Evolutionary conservation across 805 yeast genomes (phyloP), one percentile per base, ranked within the genome.

Genomic region (Ogataea nitratoaversa): DNA sequence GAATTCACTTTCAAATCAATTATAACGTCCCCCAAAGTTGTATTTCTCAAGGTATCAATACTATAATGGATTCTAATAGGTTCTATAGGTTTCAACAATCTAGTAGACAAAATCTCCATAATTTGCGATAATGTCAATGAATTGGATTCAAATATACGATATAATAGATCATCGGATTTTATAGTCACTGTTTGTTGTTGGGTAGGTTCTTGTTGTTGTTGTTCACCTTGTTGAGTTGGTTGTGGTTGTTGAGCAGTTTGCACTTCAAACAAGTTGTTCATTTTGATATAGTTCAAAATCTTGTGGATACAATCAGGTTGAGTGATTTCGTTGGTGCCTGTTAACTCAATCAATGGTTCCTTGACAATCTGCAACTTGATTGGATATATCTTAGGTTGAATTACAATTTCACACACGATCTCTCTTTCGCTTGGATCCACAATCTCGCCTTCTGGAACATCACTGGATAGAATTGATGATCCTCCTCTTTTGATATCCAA

Each of bases 401-500:
- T 72, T 4, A 88, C 84, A 41, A 93, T 80, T 41, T 78, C 78
- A 36, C 85, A 78, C 33, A 76, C 71, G 36, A 90, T 66, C 42
- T 80, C 80, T 42, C 71, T 72, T 36, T 62, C 65, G 6, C 46
- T 44, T 2, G 53, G 39, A 8, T 41, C 47, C 5, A 53, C 54
- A 18, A 32, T 34, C 18, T 56, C 58, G 14, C 55, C 54, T 30
- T 54, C 52, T 7, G 54, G 50, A 6, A 52, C 32, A 32, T 50
- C 56, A 23, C 39, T 34, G 6, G 40, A 27, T 5, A 62, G 60
- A 27, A 63, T 47, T 17, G 66, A 61, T 5, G 60, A 50, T 2
- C 98, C 98, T 14, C 74, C 67, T 53, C 99, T 78, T 54, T 84
- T 84, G 41, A 93, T 76, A 57, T 90, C 97, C 41, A 93, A 65